Percentiles rank a stretch among this genome's conserved stretches.
phyloP scores from a whole-genome alignment of 495 filamentous ascomycete genomes.

The Talaromyces thailandensis region DNA sequence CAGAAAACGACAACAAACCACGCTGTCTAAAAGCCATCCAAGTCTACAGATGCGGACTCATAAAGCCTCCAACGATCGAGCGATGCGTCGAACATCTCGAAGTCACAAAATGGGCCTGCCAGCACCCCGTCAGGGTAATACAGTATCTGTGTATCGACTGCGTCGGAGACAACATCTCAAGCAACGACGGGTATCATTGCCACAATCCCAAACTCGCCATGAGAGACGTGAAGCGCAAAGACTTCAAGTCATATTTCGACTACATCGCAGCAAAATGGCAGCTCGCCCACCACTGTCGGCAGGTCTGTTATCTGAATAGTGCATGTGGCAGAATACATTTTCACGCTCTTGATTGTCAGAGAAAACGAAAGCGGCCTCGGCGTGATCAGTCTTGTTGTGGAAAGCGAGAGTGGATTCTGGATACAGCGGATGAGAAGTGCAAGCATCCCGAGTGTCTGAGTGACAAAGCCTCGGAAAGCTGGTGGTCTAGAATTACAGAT shows the following conservation, averaged over 20 bases:
- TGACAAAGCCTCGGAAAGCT: neutral
- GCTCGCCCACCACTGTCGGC: conserved; percentile 2
- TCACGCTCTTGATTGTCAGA: conserved; percentile 1
- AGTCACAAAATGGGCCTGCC: conserved; percentile 1
- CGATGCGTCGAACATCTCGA: conserved; percentile 1
- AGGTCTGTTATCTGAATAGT: neutral
- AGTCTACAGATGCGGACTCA: neutral
- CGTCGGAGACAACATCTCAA: neutral
- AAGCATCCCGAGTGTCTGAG: conserved; percentile 3
- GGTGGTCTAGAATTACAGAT: conserved; percentile 4
- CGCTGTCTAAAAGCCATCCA: neutral
- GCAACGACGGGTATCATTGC: neutral
- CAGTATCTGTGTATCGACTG: neutral
- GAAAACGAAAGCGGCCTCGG: neutral
- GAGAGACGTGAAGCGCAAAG: neutral
- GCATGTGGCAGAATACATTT: neutral
- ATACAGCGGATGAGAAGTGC: neutral
- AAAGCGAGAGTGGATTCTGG: conserved; percentile 4
- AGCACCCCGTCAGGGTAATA: neutral
- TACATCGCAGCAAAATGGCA: conserved; percentile 3
- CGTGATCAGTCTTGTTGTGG: conserved; percentile 5
- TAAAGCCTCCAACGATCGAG: neutral
- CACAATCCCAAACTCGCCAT: neutral
- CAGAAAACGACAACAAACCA: neutral
- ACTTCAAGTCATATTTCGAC: neutral